Evolutionary conservation across 208 protist genomes (phyloP).

Genomic region (Trypanosoma melophagium): DNA sequence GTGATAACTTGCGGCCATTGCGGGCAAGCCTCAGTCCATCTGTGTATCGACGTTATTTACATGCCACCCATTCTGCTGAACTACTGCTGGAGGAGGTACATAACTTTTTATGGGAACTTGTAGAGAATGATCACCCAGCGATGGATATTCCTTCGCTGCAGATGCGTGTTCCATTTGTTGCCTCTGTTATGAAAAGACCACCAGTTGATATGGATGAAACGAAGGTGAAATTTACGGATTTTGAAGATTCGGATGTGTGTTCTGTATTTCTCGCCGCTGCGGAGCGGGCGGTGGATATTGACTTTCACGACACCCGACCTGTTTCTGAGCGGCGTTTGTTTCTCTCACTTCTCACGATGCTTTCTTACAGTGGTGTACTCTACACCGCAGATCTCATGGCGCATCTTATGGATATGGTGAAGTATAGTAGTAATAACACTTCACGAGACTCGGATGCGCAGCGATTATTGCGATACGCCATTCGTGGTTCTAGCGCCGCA

Average conservation of each 20-base stretch:
- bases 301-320: conserved; percentile 54
- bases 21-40: conserved; percentile 56
- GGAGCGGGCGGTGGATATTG: conserved; percentile 65
- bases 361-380: conserved; percentile 79
- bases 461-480: conserved; percentile 71
- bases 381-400: conserved; percentile 78
- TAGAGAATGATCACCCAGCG: conserved; percentile 63
- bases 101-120: conserved; percentile 87
- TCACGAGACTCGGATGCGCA: conserved; percentile 65
- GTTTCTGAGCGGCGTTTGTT: conserved; percentile 72
- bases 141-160: conserved; percentile 68
- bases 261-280: conserved; percentile 72
- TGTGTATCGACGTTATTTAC: conserved; percentile 73
- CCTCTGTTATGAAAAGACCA: conserved; percentile 65
- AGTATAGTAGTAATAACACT: conserved; percentile 61
- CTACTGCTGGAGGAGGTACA: conserved; percentile 69
- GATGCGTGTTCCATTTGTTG: conserved; percentile 75
- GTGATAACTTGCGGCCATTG: conserved; percentile 66
- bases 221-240: conserved; percentile 42
- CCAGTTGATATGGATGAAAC: conserved; percentile 1
- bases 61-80: conserved; percentile 44
- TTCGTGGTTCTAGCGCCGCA: conserved; percentile 61
- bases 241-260: conserved; percentile 82
- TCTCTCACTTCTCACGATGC: conserved; percentile 74
- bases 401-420: conserved; percentile 88